These are phyloP conservation scores for Remersonia thermophila DNA, from an alignment of 2,329 filamentous ascomycete genomes.

Conservation along the genomic window DNA sequence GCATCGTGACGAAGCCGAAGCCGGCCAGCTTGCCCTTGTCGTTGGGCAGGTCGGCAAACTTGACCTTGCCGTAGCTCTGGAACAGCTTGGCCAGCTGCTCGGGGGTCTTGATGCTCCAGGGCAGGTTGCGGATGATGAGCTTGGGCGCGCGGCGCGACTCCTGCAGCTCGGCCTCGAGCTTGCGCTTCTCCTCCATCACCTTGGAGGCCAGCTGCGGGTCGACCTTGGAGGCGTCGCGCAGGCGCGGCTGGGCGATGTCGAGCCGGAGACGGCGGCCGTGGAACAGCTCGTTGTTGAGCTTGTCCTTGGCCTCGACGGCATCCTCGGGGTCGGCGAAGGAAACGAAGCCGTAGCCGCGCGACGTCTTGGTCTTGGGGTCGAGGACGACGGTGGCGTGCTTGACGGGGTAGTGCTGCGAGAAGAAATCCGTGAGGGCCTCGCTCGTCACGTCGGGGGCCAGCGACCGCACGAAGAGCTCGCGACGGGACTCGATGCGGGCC, in stretches of 20 bases:
- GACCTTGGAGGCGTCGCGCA: constrained; percentile 46
- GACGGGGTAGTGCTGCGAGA: constrained; percentile 87
- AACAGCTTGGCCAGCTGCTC: constrained; percentile 74
- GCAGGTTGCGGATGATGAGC: constrained; percentile 82
- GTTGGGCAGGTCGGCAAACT: constrained; percentile 73
- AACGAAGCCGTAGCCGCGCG: constrained; percentile 90
- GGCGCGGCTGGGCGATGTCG: constrained; percentile 76
- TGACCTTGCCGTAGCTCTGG: constrained; percentile 80
- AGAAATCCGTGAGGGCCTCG: constrained; percentile 73
- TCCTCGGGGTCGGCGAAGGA: constrained; percentile 93
- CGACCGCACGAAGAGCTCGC: constrained; percentile 82
- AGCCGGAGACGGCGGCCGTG: constrained; percentile 73
- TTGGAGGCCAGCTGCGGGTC: constrained; percentile 23
- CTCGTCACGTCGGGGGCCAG: constrained; percentile 67
- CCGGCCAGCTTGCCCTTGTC: constrained; percentile 65
- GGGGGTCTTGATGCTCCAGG: constrained; percentile 85
- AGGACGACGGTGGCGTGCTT: constrained; percentile 92
- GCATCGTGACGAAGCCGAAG: constrained; percentile 85
- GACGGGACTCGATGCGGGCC: constrained; percentile 44
- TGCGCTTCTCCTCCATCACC: constrained; percentile 33
- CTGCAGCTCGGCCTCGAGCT: constrained; percentile 47
- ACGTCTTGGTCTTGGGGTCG: constrained; percentile 75
- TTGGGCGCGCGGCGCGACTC: constrained; percentile 53
- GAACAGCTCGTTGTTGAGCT: constrained; percentile 67
- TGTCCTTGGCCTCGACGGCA: constrained; percentile 65